phyloP scores from a whole-genome alignment of 2,329 filamentous ascomycete species.

The Claviceps africana region DNA sequence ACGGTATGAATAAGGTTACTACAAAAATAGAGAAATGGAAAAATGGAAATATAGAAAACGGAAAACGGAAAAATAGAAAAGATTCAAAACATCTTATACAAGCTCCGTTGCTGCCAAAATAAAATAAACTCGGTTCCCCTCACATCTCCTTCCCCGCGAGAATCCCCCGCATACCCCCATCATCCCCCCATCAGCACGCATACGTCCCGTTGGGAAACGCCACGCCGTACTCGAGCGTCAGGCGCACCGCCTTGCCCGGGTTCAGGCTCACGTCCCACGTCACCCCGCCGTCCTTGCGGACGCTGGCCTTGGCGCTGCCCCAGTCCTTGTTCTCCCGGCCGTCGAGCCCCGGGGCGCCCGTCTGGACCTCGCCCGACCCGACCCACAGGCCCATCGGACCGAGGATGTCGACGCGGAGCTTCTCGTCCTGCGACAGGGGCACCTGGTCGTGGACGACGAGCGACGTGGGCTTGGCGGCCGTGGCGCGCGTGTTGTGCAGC shows the following conservation, averaged over 20 bases:
- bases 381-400: slow-evolving; percentile 30
- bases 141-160: too few relatives aligned
- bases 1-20: too few relatives aligned
- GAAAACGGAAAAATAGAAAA: too few relatives aligned
- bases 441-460: slow-evolving; percentile 42
- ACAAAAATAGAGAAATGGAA: too few relatives aligned
- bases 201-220: slow-evolving; percentile 34
- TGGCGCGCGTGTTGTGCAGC: slow-evolving; percentile 32
- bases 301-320: slow-evolving; percentile 33
- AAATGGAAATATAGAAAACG: too few relatives aligned
- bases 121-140: too few relatives aligned
- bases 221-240: slow-evolving; percentile 47
- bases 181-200: background rate
- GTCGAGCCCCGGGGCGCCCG: slow-evolving; percentile 15
- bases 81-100: too few relatives aligned
- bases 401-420: slow-evolving; percentile 33
- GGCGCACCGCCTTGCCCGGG: slow-evolving; percentile 35
- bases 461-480: slow-evolving; percentile 23
- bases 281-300: slow-evolving; percentile 42
- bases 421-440: slow-evolving; percentile 43
- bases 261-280: slow-evolving; percentile 41
- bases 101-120: too few relatives aligned
- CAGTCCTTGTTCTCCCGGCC: slow-evolving; percentile 22
- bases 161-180: too few relatives aligned
- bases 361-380: slow-evolving; percentile 21